Base-by-base conservation (phyloP, 2,329 filamentous ascomycete species). In the Botrytis fragariae region DNA sequence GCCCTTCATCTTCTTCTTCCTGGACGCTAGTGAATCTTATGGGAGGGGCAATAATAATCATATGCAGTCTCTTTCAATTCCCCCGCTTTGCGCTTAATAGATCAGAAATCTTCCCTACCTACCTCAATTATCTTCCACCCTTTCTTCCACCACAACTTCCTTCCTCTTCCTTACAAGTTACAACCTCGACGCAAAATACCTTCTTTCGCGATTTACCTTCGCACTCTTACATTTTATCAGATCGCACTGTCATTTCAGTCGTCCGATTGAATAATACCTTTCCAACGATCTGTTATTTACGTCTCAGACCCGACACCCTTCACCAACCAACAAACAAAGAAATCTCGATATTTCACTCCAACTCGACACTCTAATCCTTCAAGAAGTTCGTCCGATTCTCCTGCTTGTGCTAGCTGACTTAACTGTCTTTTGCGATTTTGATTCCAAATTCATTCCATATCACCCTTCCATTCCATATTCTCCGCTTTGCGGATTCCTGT, bases 341-440 rank as follows among this genome's bases (percentile, higher is more conserved):
- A 67, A 63, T 70, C 22, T 70, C 68, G 39, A 62, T 45, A 61
- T 70, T 62, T 70, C 51, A 37, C 39, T 5, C 29, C 62, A 48
- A 18, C 62, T 39, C 69, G 45, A 54, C 72, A 72, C 65, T 78
- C 77, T 77, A 74, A 72, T 59, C 62, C 71, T 77, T 77, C 75
- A 79, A 80, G 78, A 80, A 81, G 79, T 81, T 81, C 79, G 79
- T 81, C 77, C 78, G 79, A 70, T 75, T 80, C 79, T 80, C 77
- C 77, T 81, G 79, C 75, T 79, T 79, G 78, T 77, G 54, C 76
- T 76, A 77, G 77, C 78, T 80, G 77, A 81, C 77, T 76, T 76
- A 74, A 72, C 73, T 69, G 63, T 78, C 74, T 72, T 57, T 75
- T 76, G 73, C 76, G 70, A 72, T 73, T 73, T 67, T 70, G 67